Conservation (phyloP, 495 filamentous ascomycete species). For the Mytilinidion resinicola region DNA sequence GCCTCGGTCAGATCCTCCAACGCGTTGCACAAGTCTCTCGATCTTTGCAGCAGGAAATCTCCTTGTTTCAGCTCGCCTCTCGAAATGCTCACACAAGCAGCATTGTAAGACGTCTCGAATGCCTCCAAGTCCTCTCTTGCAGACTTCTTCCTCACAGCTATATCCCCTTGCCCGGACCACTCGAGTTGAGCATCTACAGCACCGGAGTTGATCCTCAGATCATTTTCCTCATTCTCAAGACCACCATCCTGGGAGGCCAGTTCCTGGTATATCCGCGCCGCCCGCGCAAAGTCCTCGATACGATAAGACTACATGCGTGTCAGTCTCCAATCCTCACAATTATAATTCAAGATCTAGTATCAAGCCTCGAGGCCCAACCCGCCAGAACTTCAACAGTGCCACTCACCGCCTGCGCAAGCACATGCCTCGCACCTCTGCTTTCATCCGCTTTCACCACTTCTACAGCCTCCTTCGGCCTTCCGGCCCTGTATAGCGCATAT, state of each 20-base stretch:
- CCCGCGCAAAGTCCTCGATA: constrained; percentile 69
- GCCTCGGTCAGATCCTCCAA: constrained; percentile 76
- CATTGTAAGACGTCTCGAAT: constrained; percentile 92
- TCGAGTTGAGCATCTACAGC: constrained; percentile 81
- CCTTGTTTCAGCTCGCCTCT: constrained; percentile 68
- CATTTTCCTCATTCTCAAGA: constrained; percentile 66
- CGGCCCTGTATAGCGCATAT: constrained; percentile 87
- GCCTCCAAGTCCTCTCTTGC: constrained; percentile 73
- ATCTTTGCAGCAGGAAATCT: constrained; percentile 72
- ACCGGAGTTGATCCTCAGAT: constrained; percentile 76
- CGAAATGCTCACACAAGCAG: constrained; percentile 79
- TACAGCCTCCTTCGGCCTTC: constrained; percentile 65
- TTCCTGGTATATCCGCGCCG: constrained; percentile 61
- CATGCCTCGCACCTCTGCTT: constrained; percentile 64
- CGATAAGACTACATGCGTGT: constrained; percentile 59
- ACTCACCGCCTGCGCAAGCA: constrained; percentile 79
- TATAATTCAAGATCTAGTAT: not conserved
- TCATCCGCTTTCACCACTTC: constrained; percentile 43
- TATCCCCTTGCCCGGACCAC: constrained; percentile 60
- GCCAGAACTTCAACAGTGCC: not conserved
- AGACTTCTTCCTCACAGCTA: constrained; percentile 50
- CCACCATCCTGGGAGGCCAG: constrained; percentile 46
- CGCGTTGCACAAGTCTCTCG: constrained; percentile 78
- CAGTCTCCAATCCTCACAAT: constrained; percentile 4
- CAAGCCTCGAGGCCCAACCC: not conserved